Evolutionary conservation across 345 rosid species (phyloP).

Genomic region (Eutrema yunnanense): DNA sequence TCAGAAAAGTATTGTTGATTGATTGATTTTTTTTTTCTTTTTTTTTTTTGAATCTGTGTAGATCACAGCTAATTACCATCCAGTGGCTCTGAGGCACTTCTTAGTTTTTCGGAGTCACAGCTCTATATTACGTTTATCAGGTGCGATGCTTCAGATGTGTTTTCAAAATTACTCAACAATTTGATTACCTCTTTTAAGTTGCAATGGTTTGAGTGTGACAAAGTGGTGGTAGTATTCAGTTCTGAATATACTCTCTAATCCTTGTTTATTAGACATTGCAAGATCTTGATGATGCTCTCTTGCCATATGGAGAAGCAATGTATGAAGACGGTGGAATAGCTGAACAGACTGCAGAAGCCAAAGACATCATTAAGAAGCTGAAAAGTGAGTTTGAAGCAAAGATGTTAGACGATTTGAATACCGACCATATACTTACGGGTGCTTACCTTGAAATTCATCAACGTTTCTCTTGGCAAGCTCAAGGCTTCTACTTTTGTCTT

Average conservation of each 20-base stretch:
- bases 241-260: not conserved
- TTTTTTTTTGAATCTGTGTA: conserved; percentile 22
- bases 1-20: conserved; percentile 44
- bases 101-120: conserved; percentile 52
- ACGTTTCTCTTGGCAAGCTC: conserved; percentile 48
- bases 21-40: not conserved
- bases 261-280: conserved; percentile 54
- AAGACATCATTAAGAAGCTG: conserved; percentile 48
- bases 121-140: conserved; percentile 81
- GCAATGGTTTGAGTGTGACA: not conserved
- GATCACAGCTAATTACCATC: conserved; percentile 70
- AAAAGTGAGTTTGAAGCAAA: conserved; percentile 54
- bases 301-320: conserved; percentile 38
- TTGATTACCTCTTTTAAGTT: not conserved
- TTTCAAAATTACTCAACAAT: not conserved
- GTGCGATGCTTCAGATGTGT: conserved; percentile 31
- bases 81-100: conserved; percentile 76
- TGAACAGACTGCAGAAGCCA: conserved; percentile 42
- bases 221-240: not conserved
- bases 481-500: conserved; percentile 42
- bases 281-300: conserved; percentile 64
- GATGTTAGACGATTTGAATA: conserved; percentile 79
- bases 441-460: conserved; percentile 76
- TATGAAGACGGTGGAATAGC: conserved; percentile 31
- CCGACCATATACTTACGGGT: conserved; percentile 72